Base-by-base conservation (phyloP, 306 rosid species). In the Gastrolobium villosum region DNA sequence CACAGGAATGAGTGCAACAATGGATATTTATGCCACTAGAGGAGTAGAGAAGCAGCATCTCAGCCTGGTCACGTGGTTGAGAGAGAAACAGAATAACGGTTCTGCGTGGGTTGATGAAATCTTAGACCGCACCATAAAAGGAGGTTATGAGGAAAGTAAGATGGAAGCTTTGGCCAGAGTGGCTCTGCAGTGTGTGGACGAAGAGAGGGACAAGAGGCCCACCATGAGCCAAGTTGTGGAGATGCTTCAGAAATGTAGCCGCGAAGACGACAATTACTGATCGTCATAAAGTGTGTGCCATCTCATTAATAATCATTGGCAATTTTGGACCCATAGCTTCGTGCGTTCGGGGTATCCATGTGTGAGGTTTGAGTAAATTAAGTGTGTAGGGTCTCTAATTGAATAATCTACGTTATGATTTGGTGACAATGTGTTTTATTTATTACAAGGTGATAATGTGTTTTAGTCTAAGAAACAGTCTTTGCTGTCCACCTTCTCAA, bases 141-240 rank as follows among this genome's bases (percentile, higher is more conserved):
- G 71, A 2, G 63, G 36, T 9, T 80, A 30, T 30, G 83, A 88
- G 2, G 65, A 53, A 26, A 60, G 4, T 1, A 65, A 82, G 85
- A 62, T 86, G 80, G 85, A 78, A 77, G 78, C 28, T 79, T 72
- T 88, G 56, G 75, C 32, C 0, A 50, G 4, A 20, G 77, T 88
- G 4, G 90, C 89, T 81, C 11, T 90, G 40, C 87, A 77, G 55
- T 90, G 94, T 57, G 83, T 86, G 0, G 86, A 82, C 45, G 90
- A 87, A 79, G 85, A 87, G 40, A 90, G 5, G 68, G 85, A 83
- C 6, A 78, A 77, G 43, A 86, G 94, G n/a, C 90, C 94, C 43
- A 74, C 83, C 28, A 87, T 90, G 91, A 84, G 85, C 28, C 82
- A 86, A 55, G 91, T 84, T 0, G 82, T 86, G 7, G 80, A 85